Base-by-base conservation (phyloP, 2,329 filamentous ascomycete species). In the Penicillium sp. region DNA sequence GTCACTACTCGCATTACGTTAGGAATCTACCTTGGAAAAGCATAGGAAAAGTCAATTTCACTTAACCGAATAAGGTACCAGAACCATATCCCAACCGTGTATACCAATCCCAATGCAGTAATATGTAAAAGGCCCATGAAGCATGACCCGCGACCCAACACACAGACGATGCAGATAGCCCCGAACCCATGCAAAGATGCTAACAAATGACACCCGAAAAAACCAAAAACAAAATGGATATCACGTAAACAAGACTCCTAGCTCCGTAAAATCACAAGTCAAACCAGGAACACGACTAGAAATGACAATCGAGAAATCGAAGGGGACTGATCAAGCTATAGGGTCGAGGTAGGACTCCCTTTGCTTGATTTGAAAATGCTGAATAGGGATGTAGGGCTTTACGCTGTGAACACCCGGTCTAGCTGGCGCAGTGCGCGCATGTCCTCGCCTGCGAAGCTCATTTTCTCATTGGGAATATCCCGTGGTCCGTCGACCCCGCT, bases 341-440 rank as follows among this genome's bases (percentile, higher is more conserved):
- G n/a, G 2, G 35, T 24, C 18, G 9, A 12, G 23, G 12, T n/a
- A n/a, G 3, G 23, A 15, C 38, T 40, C 23, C n/a, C 32, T 28
- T 28, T 8, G 33, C 40, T 48, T 46, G 25, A 29, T 32, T 32
- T 32, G 40, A 32, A 15, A n/a, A 28, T 3, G 20, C 9, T 12
- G 28, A 20, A 20, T 28, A 20, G 15, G 15, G 24, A 15, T 10
- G 2, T 9, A 18, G 15, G 27, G 27, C 27, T 28, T 65, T 53
- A 72, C 32, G 68, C 68, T 6, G 63, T 71, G 46, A 79, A 79
- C 1, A 75, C 76, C 20, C 74, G 69, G 66, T 89, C 82, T 43
- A 89, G 72, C 63, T 87, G 82, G 55, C 82, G 77, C 40, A 88
- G 67, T 1, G 83, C 84, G 56, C 83, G 75, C 53, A 78, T 78